A percentile compares a stretch with the other conserved stretches of the same genome.
Evolutionary conservation across 139 green algal species (phyloP).

Genomic region (Yamagishiella unicocca): DNA sequence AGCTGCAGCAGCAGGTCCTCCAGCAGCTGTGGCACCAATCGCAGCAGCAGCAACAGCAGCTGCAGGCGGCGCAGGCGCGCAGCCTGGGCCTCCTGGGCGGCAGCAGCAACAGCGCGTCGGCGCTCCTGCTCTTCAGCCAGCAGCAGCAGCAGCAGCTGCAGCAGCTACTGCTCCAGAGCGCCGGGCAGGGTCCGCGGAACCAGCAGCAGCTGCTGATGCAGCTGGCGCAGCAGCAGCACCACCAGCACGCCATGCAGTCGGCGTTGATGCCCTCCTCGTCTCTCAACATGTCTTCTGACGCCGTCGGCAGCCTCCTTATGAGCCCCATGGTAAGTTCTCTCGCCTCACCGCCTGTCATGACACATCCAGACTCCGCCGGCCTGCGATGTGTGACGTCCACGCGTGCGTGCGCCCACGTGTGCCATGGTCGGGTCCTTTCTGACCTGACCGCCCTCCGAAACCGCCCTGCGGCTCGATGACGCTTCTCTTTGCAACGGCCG

Average conservation of each 20-base stretch:
- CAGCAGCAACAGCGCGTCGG: neutral
- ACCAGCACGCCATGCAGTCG: neutral
- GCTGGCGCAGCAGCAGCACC: constrained; percentile 17
- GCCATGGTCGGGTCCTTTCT: no score
- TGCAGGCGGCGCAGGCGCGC: neutral
- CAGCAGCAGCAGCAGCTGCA: constrained; percentile 38
- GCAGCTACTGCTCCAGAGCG: constrained; percentile 35
- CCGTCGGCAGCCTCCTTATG: constrained; percentile 10
- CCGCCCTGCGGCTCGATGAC: no score
- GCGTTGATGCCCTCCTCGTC: neutral
- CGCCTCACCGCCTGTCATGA: neutral
- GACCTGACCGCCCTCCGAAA: no score
- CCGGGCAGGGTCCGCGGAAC: neutral
- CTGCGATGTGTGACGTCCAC: no score
- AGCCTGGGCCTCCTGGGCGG: neutral
- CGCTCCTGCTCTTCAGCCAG: neutral
- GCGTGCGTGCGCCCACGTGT: no score
- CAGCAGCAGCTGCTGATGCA: constrained; percentile 37
- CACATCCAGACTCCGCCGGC: neutral
- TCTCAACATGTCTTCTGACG: neutral
- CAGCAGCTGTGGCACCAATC: neutral
- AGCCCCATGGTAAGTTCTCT: constrained; percentile 22
- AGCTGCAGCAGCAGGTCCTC: neutral
- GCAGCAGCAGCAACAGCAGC: constrained; percentile 12
- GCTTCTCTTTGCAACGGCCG: no score